Conservation (phyloP, 306 rosid genomes). For the Rosa chinensis region DNA sequence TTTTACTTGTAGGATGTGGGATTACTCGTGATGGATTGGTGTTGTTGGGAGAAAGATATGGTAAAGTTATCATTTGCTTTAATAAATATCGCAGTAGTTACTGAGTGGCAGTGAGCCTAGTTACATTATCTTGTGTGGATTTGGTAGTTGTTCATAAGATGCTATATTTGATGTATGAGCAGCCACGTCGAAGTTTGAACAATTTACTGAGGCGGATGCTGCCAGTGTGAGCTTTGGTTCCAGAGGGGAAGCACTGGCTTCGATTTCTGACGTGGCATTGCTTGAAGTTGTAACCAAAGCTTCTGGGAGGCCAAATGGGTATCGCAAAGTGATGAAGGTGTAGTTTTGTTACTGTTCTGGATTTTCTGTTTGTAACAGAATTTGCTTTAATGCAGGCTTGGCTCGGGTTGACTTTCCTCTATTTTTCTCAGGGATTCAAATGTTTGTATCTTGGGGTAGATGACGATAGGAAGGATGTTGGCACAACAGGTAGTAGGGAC, state of each 20-base stretch:
- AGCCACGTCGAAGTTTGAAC: slow-evolving; percentile 80
- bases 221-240: slow-evolving; percentile 66
- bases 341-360: slow-evolving; percentile 3
- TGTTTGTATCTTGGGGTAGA: slow-evolving; percentile 80
- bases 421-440: slow-evolving; percentile 70
- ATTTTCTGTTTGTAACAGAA: neutral
- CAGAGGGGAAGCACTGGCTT: slow-evolving; percentile 94
- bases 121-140: neutral
- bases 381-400: slow-evolving; percentile 28
- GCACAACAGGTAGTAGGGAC: slow-evolving; percentile 73
- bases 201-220: slow-evolving; percentile 46
- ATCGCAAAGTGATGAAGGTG: slow-evolving; percentile 82
- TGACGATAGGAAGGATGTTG: slow-evolving; percentile 77
- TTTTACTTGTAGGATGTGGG: slow-evolving; percentile 62
- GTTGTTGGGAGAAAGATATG: slow-evolving; percentile 85
- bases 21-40: slow-evolving; percentile 79
- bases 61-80: slow-evolving; percentile 10
- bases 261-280: slow-evolving; percentile 79
- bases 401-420: slow-evolving; percentile 26
- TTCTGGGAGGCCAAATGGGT: slow-evolving; percentile 89
- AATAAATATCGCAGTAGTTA: neutral
- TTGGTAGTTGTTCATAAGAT: slow-evolving; percentile 30
- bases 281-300: slow-evolving; percentile 82
- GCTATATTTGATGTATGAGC: slow-evolving; percentile 35
- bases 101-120: neutral